Evolutionary conservation across 2,329 filamentous ascomycete species (phyloP), one percentile per base, ranked within the genome.

Genomic region (Sclerotinia subarctica): DNA sequence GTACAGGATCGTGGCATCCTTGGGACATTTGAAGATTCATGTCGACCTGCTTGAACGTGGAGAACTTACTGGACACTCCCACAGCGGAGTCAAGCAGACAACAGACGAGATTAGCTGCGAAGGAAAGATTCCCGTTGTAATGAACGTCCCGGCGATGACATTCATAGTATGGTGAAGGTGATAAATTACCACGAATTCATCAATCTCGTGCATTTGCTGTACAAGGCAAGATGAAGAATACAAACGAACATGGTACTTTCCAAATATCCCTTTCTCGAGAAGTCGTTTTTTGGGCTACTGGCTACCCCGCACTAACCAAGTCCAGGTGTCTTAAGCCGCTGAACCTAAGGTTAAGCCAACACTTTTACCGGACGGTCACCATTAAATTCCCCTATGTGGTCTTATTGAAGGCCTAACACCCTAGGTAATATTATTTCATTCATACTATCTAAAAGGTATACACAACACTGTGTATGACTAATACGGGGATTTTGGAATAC

Each of bases 81-180:
- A 47, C 38, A n/a, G 21, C n/a, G 19, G 32, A 44, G 26, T 4
- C 38, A 44, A 44, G 42, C n/a, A 58, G 24, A 21, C 35, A 26
- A 42, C 35, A 42, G 8, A 17, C 17, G 38, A 35, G 35, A 35
- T n/a, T 38, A 35, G 5, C 15, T 52, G 46, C 10, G 21, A 11
- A 49, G 17, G 17, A n/a, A 38, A 24, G 24, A 19, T 17, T 24
- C 13, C 26, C 26, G 29, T 59, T 17, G 10, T 1, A 21, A 44
- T 21, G 17, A 47, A 32, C 8, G 3, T n/a, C 26, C 35, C 21
- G 44, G 0, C 46, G 21, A 35, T 1, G 17, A 32, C 2, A 11
- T 24, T 21, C 5, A 19, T 2, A 11, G 3, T 17, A 10, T n/a
- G 1, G 1, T 35, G 3, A 35, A 17, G 11, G 1, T 3, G 1